Percentiles rank a stretch among this genome's conserved stretches.
These are phyloP conservation scores for Panaeolus cyanescens DNA, from an alignment of 768 basidiomycete species.

Conservation along the genomic window DNA sequence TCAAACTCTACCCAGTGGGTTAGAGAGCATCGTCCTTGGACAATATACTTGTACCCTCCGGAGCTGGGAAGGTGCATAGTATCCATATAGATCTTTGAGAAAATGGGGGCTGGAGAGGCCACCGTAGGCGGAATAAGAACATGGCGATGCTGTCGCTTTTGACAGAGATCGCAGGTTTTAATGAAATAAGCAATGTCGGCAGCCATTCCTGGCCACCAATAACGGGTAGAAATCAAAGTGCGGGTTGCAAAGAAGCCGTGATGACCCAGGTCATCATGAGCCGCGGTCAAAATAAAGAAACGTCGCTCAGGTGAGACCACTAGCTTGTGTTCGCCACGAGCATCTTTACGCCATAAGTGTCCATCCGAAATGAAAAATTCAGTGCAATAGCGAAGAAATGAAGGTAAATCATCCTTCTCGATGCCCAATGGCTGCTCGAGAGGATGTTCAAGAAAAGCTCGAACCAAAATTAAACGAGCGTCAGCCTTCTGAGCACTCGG, in stretches of 20 bases:
- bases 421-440: no score
- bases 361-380: slow-evolving; percentile 19
- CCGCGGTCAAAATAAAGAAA: slow-evolving; percentile 19
- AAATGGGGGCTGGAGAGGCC: slow-evolving; percentile 22
- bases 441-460: slow-evolving; percentile 7
- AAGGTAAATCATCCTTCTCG: no score
- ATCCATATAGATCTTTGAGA: slow-evolving; percentile 35
- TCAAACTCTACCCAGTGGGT: slow-evolving; percentile 9
- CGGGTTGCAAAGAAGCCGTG: slow-evolving; percentile 25
- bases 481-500: no score
- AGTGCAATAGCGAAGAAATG: slow-evolving; percentile 17
- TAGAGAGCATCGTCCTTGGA: slow-evolving; percentile 22
- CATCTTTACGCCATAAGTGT: slow-evolving; percentile 22
- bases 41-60: slow-evolving; percentile 19
- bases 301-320: slow-evolving; percentile 14
- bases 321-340: slow-evolving; percentile 22
- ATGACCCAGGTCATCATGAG: slow-evolving; percentile 27
- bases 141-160: slow-evolving; percentile 2
- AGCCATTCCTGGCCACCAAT: slow-evolving; percentile 38
- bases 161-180: background rate
- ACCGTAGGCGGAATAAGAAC: slow-evolving; percentile 27
- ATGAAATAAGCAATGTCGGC: slow-evolving; percentile 26
- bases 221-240: slow-evolving; percentile 13
- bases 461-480: slow-evolving; percentile 9
- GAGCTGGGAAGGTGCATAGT: slow-evolving; percentile 37